Evolutionary conservation across 345 rosid genomes (phyloP).

Genomic region (Euphorbia pulcherrima): DNA sequence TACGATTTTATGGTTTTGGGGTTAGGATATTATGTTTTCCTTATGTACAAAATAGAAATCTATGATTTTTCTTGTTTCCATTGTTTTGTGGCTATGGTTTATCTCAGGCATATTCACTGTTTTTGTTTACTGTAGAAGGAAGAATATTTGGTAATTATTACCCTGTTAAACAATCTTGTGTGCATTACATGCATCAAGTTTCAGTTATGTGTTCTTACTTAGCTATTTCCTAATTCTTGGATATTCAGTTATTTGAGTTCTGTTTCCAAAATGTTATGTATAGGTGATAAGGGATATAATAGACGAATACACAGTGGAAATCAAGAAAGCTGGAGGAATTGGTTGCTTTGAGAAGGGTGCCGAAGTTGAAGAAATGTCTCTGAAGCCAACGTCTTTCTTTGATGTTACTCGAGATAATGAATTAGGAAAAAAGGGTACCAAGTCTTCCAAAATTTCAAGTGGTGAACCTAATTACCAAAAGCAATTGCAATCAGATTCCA

Average conservation of each 20-base stretch:
- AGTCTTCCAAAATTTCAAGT: slow-evolving; percentile 24
- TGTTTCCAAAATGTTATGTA: slow-evolving; percentile 3
- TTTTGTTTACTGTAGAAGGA: not conserved
- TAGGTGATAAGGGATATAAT: slow-evolving; percentile 86
- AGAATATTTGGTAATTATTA: not conserved
- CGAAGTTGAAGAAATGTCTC: slow-evolving; percentile 33
- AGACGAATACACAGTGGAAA: slow-evolving; percentile 74
- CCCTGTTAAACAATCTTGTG: not conserved
- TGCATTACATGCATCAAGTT: slow-evolving; percentile 4
- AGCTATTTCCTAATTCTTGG: not conserved
- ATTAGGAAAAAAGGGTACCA: slow-evolving; percentile 18
- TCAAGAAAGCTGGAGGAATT: slow-evolving; percentile 83
- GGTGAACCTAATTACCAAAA: slow-evolving; percentile 23
- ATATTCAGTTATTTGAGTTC: not conserved
- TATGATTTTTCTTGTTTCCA: not conserved
- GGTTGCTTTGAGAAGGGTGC: slow-evolving; percentile 66
- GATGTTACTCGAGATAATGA: slow-evolving; percentile 17
- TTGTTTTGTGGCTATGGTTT: not conserved
- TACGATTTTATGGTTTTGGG: not conserved
- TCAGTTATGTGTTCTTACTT: not conserved
- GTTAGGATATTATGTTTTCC: not conserved
- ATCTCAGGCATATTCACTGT: not conserved
- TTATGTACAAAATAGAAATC: no score
- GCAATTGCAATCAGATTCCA: slow-evolving; percentile 29
- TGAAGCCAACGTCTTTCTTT: slow-evolving; percentile 23